Conservation (phyloP, 108 stramenopile species). For the Pseudonitzschia delicatissima region DNA sequence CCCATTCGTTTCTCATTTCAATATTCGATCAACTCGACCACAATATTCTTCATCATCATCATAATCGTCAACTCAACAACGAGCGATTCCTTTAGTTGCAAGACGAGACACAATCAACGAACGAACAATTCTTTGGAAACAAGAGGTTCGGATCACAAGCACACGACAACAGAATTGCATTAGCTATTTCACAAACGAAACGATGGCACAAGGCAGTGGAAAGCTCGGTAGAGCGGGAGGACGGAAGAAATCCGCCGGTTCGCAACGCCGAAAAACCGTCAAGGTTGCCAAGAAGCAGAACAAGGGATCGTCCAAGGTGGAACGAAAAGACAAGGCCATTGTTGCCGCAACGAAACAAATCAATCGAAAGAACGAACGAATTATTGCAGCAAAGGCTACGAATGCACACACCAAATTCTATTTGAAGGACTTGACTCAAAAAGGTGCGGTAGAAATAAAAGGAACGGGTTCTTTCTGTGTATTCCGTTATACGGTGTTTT, state of each 20-base stretch:
- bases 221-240: conserved; percentile 32
- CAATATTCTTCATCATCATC: too few relatives aligned
- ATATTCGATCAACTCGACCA: too few relatives aligned
- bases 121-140: too few relatives aligned
- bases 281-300: conserved; percentile 35
- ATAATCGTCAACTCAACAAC: too few relatives aligned
- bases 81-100: too few relatives aligned
- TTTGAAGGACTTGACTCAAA: conserved; percentile 63
- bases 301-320: conserved; percentile 25
- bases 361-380: conserved; percentile 72
- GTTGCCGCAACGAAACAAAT: conserved; percentile 66
- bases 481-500: background rate
- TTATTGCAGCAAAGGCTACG: conserved; percentile 73
- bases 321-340: conserved; percentile 12
- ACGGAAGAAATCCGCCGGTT: conserved; percentile 25
- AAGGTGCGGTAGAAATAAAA: conserved; percentile 53
- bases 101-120: too few relatives aligned
- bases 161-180: background rate
- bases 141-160: background rate
- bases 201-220: conserved; percentile 57
- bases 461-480: background rate
- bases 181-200: background rate
- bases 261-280: conserved; percentile 35
- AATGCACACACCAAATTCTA: conserved; percentile 60
- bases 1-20: too few relatives aligned